Evolutionary conservation across 768 basidiomycete genomes (phyloP), one percentile per base, ranked within the genome.

Genomic region (Phanerochaete sordida): DNA sequence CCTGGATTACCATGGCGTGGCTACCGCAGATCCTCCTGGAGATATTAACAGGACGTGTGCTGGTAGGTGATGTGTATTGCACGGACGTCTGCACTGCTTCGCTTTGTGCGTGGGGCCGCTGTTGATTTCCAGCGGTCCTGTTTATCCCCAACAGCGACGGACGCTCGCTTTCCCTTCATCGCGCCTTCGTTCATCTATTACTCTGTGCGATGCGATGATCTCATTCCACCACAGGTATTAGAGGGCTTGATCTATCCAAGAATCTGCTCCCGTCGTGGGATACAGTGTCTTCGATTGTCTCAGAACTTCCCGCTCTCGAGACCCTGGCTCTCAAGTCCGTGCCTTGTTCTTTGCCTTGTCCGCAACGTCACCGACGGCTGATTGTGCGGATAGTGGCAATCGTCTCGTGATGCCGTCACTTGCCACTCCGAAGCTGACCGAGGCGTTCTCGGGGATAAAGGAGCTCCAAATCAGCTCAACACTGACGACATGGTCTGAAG

Each of bases 401-500:
- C 85, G 91, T 46, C 74, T 95, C 57, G 66, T 69, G 28, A 74
- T 78, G 12, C 74, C 79, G 9, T 59, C 67, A n/a, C 19, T 43
- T 19, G 65, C 75, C 50, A 52, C 65, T 45, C 59, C 64, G 26
- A 60, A 66, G 39, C 71, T 81, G 61, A 55, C 65, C 26, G 56
- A 70, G 19, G 78, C 83, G 8, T 90, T 90, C 73, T 59, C 69
- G 11, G 69, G 69, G 27, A 66, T 94, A 46, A 75, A 72, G 39
- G 89, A 93, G 64, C 72, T 95, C 39, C 87, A 91, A 60, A 73
- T 96, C 33, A 94, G 89, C 69, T 80, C 74, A 44, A 93, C 91
- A 2, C 77, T 89, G 54, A 81, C 86, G 56, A 78, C 81, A 44
- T 96, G 93, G 91, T 68, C 72, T 51, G 86, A 90, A 64, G 83